Conservation (phyloP, 306 rosid genomes). For the Inga oerstediana region DNA sequence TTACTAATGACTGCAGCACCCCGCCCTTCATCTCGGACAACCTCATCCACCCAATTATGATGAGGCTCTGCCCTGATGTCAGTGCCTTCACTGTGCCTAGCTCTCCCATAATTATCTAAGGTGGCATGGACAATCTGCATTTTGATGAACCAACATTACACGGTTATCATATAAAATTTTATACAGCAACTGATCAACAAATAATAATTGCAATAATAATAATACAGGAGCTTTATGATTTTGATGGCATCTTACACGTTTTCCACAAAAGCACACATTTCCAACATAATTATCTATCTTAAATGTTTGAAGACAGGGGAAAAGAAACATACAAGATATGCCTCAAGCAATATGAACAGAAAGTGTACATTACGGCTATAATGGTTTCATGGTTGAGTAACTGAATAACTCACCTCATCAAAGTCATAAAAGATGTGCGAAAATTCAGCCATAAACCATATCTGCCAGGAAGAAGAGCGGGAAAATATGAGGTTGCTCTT, state of each 20-base stretch:
- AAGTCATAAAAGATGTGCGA: conserved; percentile 76
- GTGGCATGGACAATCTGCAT: conserved; percentile 74
- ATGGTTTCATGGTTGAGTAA: conserved; percentile 21
- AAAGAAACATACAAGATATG: neutral
- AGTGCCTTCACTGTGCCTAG: conserved; percentile 47
- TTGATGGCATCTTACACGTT: neutral
- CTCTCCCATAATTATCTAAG: conserved; percentile 71
- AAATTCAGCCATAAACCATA: conserved; percentile 89
- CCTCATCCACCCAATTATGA: conserved; percentile 98
- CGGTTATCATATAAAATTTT: neutral
- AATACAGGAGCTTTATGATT: neutral
- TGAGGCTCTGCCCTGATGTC: conserved; percentile 55
- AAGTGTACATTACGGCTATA: neutral
- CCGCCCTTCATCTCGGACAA: conserved; percentile 76
- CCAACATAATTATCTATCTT: neutral
- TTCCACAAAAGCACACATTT: conserved; percentile 6
- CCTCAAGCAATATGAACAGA: neutral
- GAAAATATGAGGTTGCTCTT: conserved; percentile 26
- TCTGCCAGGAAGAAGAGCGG: conserved; percentile 54
- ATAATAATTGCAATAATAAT: neutral
- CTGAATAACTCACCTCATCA: conserved; percentile 69
- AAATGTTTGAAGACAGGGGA: neutral
- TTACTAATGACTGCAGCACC: conserved; percentile 53
- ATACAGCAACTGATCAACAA: neutral
- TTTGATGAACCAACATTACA: conserved; percentile 31